Conservation (phyloP, 163 green algal species). For the Prototheca wickerhamii region DNA sequence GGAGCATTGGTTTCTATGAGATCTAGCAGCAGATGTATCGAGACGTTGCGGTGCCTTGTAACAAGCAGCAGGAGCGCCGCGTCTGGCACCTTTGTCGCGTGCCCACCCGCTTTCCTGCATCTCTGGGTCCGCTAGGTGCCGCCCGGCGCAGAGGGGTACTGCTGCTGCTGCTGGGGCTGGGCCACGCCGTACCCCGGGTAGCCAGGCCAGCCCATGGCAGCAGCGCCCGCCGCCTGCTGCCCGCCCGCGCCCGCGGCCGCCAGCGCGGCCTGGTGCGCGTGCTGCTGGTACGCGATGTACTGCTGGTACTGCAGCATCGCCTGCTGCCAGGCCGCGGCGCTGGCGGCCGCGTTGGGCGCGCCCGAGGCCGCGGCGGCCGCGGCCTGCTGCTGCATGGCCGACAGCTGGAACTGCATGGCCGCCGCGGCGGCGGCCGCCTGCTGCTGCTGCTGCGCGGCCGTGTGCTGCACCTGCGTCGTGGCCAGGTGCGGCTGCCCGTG, state of each 20-base stretch:
- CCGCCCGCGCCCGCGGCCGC: not conserved
- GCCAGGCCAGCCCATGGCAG: not conserved
- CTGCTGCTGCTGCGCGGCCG: not conserved
- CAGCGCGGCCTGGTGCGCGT: no score
- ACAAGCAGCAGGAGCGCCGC: no score
- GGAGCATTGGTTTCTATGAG: no score
- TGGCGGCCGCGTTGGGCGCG: not conserved
- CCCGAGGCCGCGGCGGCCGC: not conserved
- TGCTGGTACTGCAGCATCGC: not conserved
- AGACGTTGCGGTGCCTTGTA: no score
- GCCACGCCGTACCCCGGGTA: not conserved
- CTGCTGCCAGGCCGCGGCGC: not conserved
- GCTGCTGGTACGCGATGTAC: not conserved
- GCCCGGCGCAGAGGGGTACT: not conserved
- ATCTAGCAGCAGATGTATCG: no score
- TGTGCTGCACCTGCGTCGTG: not conserved
- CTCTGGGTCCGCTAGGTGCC: no score
- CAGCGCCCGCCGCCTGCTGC: not conserved
- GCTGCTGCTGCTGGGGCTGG: constrained; percentile 8
- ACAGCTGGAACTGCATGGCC: not conserved
- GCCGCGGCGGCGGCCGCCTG: not conserved
- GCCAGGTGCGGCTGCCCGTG: not conserved
- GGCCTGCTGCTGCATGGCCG: not conserved
- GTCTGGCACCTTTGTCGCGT: no score
- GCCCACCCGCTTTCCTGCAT: no score